These are phyloP conservation scores for Lasiosphaeria miniovina DNA, from an alignment of 495 filamentous ascomycete genomes.

Conservation along the genomic window DNA sequence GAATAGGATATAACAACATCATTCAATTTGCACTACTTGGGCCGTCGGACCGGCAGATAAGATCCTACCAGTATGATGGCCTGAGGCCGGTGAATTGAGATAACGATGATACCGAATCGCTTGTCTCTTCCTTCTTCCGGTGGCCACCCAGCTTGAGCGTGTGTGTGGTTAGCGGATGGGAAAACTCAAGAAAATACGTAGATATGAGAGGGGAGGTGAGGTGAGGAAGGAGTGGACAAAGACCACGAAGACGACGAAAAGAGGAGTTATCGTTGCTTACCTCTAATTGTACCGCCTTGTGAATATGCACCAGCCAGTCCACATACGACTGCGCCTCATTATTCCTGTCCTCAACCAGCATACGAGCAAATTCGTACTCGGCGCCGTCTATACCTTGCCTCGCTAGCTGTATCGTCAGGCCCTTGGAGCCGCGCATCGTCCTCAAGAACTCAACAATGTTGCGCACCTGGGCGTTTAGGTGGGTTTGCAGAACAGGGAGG, in stretches of 20 bases:
- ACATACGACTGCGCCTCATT: slow-evolving; percentile 97
- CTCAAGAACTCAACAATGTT: slow-evolving; percentile 88
- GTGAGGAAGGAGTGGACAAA: slow-evolving; percentile 1
- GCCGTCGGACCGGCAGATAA: not conserved
- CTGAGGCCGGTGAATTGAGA: slow-evolving; percentile 66
- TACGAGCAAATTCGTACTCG: slow-evolving; percentile 91
- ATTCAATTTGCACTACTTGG: not conserved
- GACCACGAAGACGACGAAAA: not conserved
- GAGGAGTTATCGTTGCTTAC: slow-evolving; percentile 39
- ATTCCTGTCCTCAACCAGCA: slow-evolving; percentile 91
- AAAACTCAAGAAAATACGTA: slow-evolving; percentile 2
- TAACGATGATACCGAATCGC: slow-evolving; percentile 49
- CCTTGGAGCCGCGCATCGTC: slow-evolving; percentile 78
- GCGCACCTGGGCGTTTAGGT: slow-evolving; percentile 90
- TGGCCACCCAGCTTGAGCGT: slow-evolving; percentile 61
- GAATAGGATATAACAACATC: not conserved
- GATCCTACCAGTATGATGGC: slow-evolving; percentile 62
- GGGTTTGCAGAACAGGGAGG: slow-evolving; percentile 79
- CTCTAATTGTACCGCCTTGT: slow-evolving; percentile 88
- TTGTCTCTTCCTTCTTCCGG: slow-evolving; percentile 67
- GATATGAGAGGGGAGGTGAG: not conserved
- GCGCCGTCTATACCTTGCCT: slow-evolving; percentile 91
- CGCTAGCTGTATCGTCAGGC: slow-evolving; percentile 83
- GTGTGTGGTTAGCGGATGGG: not conserved
- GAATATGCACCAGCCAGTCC: slow-evolving; percentile 95